phyloP scores from a whole-genome alignment of 768 basidiomycete genomes.

The Lactarius tabidus region DNA sequence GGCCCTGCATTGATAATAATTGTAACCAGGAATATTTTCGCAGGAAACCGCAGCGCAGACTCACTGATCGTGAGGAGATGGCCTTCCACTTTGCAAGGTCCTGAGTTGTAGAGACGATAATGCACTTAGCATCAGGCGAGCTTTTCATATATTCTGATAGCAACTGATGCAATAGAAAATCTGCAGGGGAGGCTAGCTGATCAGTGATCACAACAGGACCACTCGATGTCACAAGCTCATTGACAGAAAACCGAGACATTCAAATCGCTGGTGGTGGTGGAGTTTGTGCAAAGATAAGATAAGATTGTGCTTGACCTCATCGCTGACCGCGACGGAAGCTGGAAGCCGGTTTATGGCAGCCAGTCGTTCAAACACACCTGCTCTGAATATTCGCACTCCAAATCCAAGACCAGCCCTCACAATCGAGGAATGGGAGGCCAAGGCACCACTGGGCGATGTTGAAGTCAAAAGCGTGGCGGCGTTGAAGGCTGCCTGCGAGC shows the following conservation, averaged over 20 bases:
- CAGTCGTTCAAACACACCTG: constrained; percentile 25
- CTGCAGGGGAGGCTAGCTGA: constrained; percentile 63
- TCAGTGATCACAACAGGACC: constrained; percentile 65
- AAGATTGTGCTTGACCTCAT: neutral
- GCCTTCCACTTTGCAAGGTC: constrained; percentile 57
- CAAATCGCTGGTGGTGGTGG: neutral
- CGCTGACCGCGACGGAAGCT: neutral
- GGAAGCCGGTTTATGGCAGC: constrained; percentile 22
- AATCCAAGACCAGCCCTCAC: constrained; percentile 48
- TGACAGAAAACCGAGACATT: constrained; percentile 49
- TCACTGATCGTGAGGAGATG: constrained; percentile 58
- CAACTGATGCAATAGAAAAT: constrained; percentile 62
- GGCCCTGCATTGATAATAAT: constrained; percentile 9
- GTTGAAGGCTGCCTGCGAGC: constrained; percentile 59
- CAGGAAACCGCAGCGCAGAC: constrained; percentile 28
- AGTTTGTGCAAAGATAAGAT: neutral
- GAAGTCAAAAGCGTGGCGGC: constrained; percentile 61
- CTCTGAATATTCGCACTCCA: constrained; percentile 26
- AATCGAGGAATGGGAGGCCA: constrained; percentile 90
- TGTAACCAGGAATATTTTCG: neutral
- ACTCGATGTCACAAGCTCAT: constrained; percentile 43
- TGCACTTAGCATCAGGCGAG: constrained; percentile 32
- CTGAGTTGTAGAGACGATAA: constrained; percentile 58
- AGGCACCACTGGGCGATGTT: constrained; percentile 67
- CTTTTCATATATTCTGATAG: constrained; percentile 52